A percentile compares a stretch with the other conserved stretches of the same genome.
These are phyloP conservation scores for Euphorbia schlechtendalii DNA, from an alignment of 441 rosid species.

Conservation along the genomic window DNA sequence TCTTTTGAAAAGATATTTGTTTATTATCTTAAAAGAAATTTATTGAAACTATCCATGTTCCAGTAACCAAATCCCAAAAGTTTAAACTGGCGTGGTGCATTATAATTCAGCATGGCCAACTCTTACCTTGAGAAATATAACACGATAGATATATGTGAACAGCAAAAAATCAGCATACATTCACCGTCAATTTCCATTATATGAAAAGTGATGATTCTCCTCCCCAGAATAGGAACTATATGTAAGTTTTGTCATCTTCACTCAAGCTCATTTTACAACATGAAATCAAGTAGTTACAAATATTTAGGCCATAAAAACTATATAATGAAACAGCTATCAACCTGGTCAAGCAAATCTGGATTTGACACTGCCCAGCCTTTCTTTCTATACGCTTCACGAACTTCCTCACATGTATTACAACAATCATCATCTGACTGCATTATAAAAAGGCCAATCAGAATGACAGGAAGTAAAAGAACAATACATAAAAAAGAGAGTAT, in stretches of 20 bases:
- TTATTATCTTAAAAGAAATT: background rate
- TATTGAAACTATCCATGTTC: background rate
- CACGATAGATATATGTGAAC: too few relatives aligned
- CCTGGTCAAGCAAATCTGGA: conserved; percentile 88
- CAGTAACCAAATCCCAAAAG: background rate
- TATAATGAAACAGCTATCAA: conserved; percentile 19
- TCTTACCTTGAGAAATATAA: too few relatives aligned
- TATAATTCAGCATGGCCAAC: background rate
- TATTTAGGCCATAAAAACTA: background rate
- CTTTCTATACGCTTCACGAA: conserved; percentile 90
- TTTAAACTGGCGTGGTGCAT: too few relatives aligned
- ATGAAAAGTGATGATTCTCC: background rate
- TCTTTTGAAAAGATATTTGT: background rate
- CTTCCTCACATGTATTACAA: conserved; percentile 92
- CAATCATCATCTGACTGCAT: conserved; percentile 76
- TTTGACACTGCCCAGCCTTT: conserved; percentile 93
- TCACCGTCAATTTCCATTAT: background rate
- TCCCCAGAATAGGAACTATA: background rate
- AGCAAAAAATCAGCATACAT: background rate
- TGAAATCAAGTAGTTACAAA: background rate
- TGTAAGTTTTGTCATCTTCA: background rate
- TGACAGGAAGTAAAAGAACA: conserved; percentile 1
- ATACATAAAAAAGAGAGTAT: background rate
- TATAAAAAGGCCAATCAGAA: conserved; percentile 1
- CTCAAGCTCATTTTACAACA: background rate